phyloP scores from a whole-genome alignment of 2,329 filamentous ascomycete genomes.

The Fusarium subtropicale region DNA sequence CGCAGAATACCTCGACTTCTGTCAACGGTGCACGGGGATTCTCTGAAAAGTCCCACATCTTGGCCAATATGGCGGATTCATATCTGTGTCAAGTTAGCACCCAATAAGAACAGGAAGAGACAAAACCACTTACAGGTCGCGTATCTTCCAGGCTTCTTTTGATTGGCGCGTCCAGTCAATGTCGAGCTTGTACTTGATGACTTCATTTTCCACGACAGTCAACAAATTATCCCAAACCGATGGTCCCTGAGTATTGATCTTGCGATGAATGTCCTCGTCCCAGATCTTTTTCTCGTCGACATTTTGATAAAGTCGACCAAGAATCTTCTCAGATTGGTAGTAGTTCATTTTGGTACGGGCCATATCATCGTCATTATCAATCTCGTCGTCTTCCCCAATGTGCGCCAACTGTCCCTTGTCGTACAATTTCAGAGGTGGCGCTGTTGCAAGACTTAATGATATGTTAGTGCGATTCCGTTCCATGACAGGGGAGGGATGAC shows the following conservation, averaged over 20 bases:
- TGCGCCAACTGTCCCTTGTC: constrained; percentile 56
- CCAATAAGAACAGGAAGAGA: constrained; percentile 44
- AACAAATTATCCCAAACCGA: constrained; percentile 61
- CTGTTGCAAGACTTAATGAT: constrained; percentile 57
- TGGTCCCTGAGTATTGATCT: constrained; percentile 41
- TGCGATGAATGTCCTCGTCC: constrained; percentile 58
- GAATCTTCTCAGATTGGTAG: constrained; percentile 74
- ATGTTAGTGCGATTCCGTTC: background rate
- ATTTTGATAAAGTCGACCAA: constrained; percentile 76
- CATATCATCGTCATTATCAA: constrained; percentile 57
- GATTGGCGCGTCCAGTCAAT: constrained; percentile 52
- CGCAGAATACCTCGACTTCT: constrained; percentile 67
- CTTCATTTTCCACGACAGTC: constrained; percentile 32
- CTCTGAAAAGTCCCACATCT: constrained; percentile 59
- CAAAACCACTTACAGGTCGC: constrained; percentile 58
- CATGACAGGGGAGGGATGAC: constrained; percentile 35
- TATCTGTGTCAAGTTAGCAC: constrained; percentile 54
- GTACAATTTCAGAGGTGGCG: constrained; percentile 58
- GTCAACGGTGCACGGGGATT: constrained; percentile 58
- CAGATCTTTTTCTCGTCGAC: constrained; percentile 80
- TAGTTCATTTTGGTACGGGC: constrained; percentile 62
- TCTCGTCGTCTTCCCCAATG: constrained; percentile 49
- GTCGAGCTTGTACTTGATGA: constrained; percentile 35
- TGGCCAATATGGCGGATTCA: constrained; percentile 56
- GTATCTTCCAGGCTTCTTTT: constrained; percentile 58